A percentile compares a stretch with the other conserved stretches of the same genome.
These are phyloP conservation scores for Prunus mume DNA, from an alignment of 306 rosid genomes.

Conservation along the genomic window DNA sequence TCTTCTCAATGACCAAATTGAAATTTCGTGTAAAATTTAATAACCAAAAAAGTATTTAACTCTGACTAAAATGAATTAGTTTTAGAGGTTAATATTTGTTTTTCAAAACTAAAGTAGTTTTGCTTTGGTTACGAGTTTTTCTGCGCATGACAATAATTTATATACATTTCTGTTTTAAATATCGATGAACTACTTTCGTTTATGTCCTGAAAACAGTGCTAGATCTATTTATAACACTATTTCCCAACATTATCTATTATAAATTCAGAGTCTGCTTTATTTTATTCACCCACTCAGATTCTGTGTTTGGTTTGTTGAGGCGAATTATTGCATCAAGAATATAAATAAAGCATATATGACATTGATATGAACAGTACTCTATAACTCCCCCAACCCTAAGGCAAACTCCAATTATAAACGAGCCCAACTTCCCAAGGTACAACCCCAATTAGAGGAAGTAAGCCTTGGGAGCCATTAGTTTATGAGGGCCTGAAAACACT, in stretches of 20 bases:
- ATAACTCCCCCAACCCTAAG: constrained; percentile 30
- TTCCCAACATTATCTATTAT: not conserved
- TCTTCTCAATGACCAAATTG: no score
- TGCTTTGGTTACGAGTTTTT: no score
- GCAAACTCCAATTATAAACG: not conserved
- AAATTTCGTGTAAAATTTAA: no score
- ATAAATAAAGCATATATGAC: not conserved
- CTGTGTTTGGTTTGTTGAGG: not conserved
- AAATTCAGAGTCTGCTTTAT: not conserved
- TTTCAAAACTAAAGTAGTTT: no score
- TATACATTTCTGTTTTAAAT: no score
- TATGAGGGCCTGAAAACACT: constrained; percentile 37
- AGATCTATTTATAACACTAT: not conserved
- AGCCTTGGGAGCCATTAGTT: constrained; percentile 38
- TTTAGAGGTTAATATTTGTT: no score
- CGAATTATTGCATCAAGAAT: constrained; percentile 1
- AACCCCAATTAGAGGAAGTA: constrained; percentile 58
- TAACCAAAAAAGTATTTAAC: no score
- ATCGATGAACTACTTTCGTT: not conserved
- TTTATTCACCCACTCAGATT: not conserved
- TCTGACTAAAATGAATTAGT: no score
- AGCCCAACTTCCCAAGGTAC: constrained; percentile 42
- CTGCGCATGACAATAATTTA: no score
- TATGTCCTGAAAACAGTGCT: not conserved
- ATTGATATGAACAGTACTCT: constrained; percentile 6